Percentiles rank a stretch among this genome's conserved stretches.
phyloP scores from a whole-genome alignment of 2,329 filamentous ascomycete genomes.

The Fusarium subglutinans region DNA sequence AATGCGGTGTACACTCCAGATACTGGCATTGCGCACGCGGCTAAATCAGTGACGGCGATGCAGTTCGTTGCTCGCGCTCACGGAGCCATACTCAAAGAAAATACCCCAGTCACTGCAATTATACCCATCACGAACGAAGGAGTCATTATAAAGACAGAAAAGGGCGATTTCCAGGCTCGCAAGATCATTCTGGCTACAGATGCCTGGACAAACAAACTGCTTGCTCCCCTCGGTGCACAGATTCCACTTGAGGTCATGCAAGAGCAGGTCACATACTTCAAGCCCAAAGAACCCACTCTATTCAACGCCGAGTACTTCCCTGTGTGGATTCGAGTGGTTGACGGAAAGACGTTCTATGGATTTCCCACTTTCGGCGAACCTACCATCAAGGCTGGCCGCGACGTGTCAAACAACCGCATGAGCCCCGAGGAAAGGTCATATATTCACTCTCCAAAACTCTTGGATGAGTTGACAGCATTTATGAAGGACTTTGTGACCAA shows the following conservation, averaged over 20 bases:
- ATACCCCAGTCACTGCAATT: not conserved
- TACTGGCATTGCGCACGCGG: conserved; percentile 1
- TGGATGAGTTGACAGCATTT: not conserved
- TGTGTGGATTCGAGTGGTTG: not conserved
- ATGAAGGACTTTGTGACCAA: not conserved
- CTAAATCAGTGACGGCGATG: not conserved
- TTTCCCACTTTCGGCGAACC: conserved; percentile 1
- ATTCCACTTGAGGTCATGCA: not conserved
- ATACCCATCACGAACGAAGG: not conserved
- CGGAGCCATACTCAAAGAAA: not conserved
- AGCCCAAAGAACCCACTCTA: not conserved
- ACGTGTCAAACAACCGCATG: not conserved
- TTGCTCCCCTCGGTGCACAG: not conserved
- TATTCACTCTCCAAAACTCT: not conserved
- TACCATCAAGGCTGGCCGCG: not conserved
- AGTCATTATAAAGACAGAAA: not conserved
- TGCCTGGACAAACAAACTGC: conserved; percentile 1
- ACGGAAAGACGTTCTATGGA: not conserved
- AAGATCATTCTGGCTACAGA: not conserved
- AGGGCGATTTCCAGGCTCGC: not conserved
- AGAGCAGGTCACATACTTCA: conserved; percentile 6
- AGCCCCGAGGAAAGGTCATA: not conserved
- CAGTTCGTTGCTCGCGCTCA: not conserved
- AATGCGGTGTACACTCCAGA: not conserved
- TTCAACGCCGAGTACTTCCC: not conserved